Percentiles rank a stretch among this genome's conserved stretches.
Conservation (phyloP, 1,284 basidiomycete genomes). For the Volvariella surrecta region DNA sequence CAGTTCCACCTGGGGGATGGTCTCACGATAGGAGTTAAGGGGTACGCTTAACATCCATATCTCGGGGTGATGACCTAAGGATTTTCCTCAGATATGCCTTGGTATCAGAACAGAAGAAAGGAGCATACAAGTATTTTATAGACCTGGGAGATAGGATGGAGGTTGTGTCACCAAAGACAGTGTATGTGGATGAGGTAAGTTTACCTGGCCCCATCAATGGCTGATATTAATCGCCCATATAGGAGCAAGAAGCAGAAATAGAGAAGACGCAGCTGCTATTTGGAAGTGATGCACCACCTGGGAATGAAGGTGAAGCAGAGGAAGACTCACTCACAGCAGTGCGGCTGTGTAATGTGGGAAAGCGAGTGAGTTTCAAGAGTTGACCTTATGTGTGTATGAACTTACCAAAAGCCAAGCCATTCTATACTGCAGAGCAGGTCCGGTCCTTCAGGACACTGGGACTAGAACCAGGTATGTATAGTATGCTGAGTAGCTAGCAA, state of each 20-base stretch:
- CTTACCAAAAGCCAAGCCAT: slow-evolving; percentile 41
- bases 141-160: slow-evolving; percentile 74
- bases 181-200: slow-evolving; percentile 73
- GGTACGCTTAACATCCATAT: slow-evolving; percentile 37
- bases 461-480: slow-evolving; percentile 57
- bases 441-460: slow-evolving; percentile 73
- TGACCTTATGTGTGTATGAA: neutral
- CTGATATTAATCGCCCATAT: neutral
- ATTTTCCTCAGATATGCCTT: slow-evolving; percentile 62
- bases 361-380: slow-evolving; percentile 34
- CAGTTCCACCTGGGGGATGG: slow-evolving; percentile 75
- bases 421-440: slow-evolving; percentile 83
- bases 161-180: slow-evolving; percentile 59
- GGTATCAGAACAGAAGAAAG: slow-evolving; percentile 80
- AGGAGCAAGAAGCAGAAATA: slow-evolving; percentile 56
- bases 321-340: slow-evolving; percentile 16
- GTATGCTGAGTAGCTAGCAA: neutral
- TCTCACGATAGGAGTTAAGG: slow-evolving; percentile 86
- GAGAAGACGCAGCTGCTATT: slow-evolving; percentile 50
- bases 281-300: slow-evolving; percentile 43
- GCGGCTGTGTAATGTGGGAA: slow-evolving; percentile 39
- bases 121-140: slow-evolving; percentile 71
- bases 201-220: neutral
- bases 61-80: slow-evolving; percentile 4
- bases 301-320: slow-evolving; percentile 36